phyloP scores from a whole-genome alignment of 306 rosid species.

The Vicia faba region DNA sequence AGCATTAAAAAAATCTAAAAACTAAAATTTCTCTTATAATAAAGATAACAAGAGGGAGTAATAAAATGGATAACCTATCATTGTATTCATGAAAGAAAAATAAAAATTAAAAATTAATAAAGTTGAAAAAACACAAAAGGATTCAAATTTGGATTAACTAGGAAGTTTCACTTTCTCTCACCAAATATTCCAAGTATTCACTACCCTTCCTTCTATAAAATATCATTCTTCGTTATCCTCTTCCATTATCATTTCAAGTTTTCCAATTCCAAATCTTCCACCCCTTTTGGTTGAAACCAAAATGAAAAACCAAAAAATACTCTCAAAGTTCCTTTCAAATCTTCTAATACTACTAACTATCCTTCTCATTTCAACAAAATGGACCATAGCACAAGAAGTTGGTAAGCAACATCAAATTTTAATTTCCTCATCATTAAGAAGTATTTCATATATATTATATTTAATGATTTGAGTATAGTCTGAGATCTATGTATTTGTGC shows the following conservation, averaged over 20 bases:
- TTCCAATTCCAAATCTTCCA: neutral
- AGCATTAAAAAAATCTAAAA: no score
- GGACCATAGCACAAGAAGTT: conserved; percentile 62
- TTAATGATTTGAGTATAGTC: neutral
- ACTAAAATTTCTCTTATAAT: no score
- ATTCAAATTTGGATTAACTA: neutral
- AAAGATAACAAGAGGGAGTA: no score
- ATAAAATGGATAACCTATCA: no score
- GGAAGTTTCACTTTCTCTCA: no score
- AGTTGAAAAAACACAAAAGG: neutral
- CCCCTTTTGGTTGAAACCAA: neutral
- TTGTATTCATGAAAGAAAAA: no score
- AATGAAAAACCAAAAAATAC: conserved; percentile 46
- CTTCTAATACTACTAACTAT: conserved; percentile 29
- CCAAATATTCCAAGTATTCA: no score
- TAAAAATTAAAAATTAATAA: no score
- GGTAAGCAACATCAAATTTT: conserved; percentile 43
- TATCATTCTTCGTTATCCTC: neutral
- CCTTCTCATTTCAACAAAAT: conserved; percentile 26
- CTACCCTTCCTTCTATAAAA: neutral
- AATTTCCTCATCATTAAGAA: no score
- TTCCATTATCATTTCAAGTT: neutral
- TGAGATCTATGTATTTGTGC: conserved; percentile 30
- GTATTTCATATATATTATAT: no score
- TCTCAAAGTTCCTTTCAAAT: conserved; percentile 21